Conservation (phyloP, 768 basidiomycete species). For the Daedaleopsis sinensis region DNA sequence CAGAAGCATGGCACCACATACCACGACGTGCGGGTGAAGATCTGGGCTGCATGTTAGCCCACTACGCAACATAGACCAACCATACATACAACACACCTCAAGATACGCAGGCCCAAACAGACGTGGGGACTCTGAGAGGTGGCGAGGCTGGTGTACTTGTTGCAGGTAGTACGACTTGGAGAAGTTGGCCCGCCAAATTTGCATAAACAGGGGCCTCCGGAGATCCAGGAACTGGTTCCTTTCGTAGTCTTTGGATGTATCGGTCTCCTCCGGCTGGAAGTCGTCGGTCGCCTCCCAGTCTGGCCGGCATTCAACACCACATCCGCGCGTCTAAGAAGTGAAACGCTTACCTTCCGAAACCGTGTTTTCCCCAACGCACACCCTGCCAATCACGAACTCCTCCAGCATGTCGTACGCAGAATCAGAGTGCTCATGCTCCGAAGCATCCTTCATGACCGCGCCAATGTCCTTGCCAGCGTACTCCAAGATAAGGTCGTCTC, state of each 20-base stretch:
- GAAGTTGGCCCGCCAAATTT: slow-evolving; percentile 88
- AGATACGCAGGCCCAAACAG: slow-evolving; percentile 83
- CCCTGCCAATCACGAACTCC: slow-evolving; percentile 82
- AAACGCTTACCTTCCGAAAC: slow-evolving; percentile 73
- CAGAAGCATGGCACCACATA: slow-evolving; percentile 91
- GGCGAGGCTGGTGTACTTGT: slow-evolving; percentile 96
- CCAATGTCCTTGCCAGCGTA: slow-evolving; percentile 87
- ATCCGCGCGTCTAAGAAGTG: slow-evolving; percentile 1
- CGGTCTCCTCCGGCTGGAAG: slow-evolving; percentile 90
- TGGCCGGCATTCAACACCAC: slow-evolving; percentile 33
- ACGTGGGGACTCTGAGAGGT: slow-evolving; percentile 79
- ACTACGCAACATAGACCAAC: neutral
- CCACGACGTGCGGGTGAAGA: slow-evolving; percentile 88
- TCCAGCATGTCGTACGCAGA: slow-evolving; percentile 91
- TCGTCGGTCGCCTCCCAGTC: slow-evolving; percentile 92
- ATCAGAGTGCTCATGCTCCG: slow-evolving; percentile 88
- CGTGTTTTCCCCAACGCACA: slow-evolving; percentile 74
- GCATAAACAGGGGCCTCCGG: slow-evolving; percentile 77
- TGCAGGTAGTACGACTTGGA: slow-evolving; percentile 95
- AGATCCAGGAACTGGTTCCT: slow-evolving; percentile 94
- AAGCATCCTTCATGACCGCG: slow-evolving; percentile 75
- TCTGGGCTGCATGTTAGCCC: slow-evolving; percentile 38
- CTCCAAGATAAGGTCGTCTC: slow-evolving; percentile 85
- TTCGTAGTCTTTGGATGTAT: slow-evolving; percentile 77
- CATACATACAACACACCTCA: slow-evolving; percentile 54